Base-by-base conservation (phyloP, 148 eudicot genomes). In the Persicaria tinctoria region DNA sequence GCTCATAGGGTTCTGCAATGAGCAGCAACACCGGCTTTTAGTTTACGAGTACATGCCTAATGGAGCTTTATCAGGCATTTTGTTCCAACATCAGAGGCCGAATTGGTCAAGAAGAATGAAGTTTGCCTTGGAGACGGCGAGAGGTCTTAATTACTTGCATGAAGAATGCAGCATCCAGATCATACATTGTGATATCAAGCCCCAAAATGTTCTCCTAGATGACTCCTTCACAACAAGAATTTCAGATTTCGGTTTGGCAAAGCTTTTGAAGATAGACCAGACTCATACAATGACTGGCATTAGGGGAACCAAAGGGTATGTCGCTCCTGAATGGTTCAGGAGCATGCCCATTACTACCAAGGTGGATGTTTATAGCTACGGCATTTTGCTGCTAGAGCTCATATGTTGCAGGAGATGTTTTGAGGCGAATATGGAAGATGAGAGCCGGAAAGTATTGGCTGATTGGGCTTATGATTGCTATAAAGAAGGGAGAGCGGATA, bases 241-340 rank as follows among this genome's bases (percentile, higher is more conserved):
- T 45, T 80, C 88, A 10, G 94, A 90, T 70, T 90, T 87, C 68
- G 91, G 91, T 6, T 60, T 90, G 73, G 84, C 94, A 27, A 88
- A 88, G 73, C 88, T 85, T 70, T 56, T 90, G 83, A 80, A 70
- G 55, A 75, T 83, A n/a, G 70, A 81, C 68, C 86, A 88, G 78
- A 84, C 83, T 69, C 83, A 82, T 16, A 86, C 91, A 13, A 59
- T 53, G 44, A 86, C 91, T 3, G 80, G 72, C 17, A 77, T 88
- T 44, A 83, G 90, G 77, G 95, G 95, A n/a, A 90, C 91, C 17
- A 90, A 81, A 80, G 91, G 95, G 49, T 90, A 90, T 69, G 88
- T 88, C 45, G 91, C 94, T 5, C 91, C 91, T 44, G 91, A 90
- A 49, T 90, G 89, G 93, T 89, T 89, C 73, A 87, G 80, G 70